Percentiles rank a stretch among this genome's conserved stretches.
These are phyloP conservation scores for Globisporangium uncinulatum DNA, from an alignment of 352 stramenopile species.

Conservation along the genomic window DNA sequence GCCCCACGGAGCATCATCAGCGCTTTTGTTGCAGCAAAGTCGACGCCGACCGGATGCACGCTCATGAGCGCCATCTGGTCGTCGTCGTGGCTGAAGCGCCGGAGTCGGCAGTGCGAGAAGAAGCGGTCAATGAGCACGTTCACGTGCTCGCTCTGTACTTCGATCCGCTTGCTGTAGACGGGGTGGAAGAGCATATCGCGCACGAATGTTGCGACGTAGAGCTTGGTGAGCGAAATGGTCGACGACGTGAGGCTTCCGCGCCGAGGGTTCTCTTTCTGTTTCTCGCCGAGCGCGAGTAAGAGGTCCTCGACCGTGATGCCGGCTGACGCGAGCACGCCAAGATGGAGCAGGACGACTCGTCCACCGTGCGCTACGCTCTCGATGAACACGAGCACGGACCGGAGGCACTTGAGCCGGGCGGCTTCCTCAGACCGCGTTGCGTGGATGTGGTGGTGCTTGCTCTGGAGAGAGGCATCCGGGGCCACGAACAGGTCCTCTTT, in stretches of 20 bases:
- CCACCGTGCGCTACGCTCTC: constrained; percentile 43
- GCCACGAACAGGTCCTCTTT: constrained; percentile 23
- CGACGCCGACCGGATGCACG: constrained; percentile 10
- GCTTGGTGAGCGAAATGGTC: constrained; percentile 31
- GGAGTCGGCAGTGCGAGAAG: constrained; percentile 63
- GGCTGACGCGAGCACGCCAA: constrained; percentile 35
- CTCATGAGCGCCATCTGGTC: constrained; percentile 21
- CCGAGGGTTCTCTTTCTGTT: constrained; percentile 34
- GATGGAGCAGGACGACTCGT: constrained; percentile 52
- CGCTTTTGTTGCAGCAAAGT: constrained; percentile 2
- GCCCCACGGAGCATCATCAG: constrained; percentile 3
- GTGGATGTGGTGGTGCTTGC: constrained; percentile 26
- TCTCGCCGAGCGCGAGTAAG: constrained; percentile 45
- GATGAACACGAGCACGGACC: constrained; percentile 43
- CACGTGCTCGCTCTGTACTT: constrained; percentile 32
- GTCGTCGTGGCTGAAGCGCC: constrained; percentile 60
- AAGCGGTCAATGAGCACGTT: constrained; percentile 56
- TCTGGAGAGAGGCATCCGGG: constrained; percentile 4
- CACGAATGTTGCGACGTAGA: constrained; percentile 55
- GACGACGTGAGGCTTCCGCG: constrained; percentile 10
- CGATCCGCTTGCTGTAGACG: constrained; percentile 49
- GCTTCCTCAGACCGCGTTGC: constrained; percentile 27
- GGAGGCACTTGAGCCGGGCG: constrained; percentile 31
- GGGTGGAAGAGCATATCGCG: constrained; percentile 74
- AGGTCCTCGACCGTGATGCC: constrained; percentile 52